These are phyloP conservation scores for Lolium multiflorum DNA, from an alignment of 176 grass and related monocot genomes.

Conservation along the genomic window DNA sequence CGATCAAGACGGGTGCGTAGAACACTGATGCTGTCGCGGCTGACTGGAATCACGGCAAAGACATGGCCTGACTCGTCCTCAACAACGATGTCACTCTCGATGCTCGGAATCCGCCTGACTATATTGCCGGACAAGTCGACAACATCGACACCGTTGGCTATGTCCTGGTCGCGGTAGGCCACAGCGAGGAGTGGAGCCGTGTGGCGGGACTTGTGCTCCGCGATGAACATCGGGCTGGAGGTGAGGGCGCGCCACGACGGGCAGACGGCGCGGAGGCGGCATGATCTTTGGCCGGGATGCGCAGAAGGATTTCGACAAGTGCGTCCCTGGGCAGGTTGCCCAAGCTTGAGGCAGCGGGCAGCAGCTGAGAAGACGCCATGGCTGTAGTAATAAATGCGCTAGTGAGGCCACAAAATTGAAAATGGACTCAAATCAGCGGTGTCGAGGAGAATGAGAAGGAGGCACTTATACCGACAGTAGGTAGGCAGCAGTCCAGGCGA, in stretches of 20 bases:
- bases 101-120: background rate
- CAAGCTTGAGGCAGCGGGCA: background rate
- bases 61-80: background rate
- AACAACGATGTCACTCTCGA: background rate
- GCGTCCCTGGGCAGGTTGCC: background rate
- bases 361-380: background rate
- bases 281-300: background rate
- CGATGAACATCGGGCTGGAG: background rate
- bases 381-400: background rate
- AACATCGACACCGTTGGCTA: background rate
- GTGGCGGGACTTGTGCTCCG: background rate
- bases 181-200: background rate
- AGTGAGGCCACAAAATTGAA: background rate
- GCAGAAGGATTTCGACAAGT: slow-evolving; percentile 1
- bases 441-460: background rate
- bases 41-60: background rate
- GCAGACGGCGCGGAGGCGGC: slow-evolving; percentile 22
- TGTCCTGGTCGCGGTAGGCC: background rate
- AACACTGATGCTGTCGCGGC: background rate
- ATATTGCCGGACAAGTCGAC: background rate
- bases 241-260: background rate
- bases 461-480: background rate
- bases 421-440: background rate
- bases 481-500: background rate
- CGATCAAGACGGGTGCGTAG: background rate